Percentiles rank a stretch among this genome's conserved stretches.
phyloP scores from a whole-genome alignment of 2,329 filamentous ascomycete species.

The Diplodia corticola region DNA sequence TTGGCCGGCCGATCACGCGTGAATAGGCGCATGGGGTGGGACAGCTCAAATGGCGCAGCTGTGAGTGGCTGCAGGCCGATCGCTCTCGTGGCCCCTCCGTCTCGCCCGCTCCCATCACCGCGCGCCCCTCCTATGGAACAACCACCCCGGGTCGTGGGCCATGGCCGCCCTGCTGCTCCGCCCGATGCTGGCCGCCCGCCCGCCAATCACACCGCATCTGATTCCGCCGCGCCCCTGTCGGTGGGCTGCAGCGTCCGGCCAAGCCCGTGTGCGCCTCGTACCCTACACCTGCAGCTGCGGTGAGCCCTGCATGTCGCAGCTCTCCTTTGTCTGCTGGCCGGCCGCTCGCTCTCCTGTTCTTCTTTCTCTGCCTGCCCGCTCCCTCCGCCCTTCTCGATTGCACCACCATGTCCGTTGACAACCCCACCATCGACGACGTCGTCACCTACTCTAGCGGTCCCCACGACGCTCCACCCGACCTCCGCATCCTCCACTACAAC shows the following conservation, averaged over 20 bases:
- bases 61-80: background rate
- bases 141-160: background rate
- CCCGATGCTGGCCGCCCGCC: background rate
- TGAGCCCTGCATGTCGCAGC: conserved; percentile 14
- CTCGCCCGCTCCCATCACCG: background rate
- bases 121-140: background rate
- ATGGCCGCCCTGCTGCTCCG: conserved; percentile 6
- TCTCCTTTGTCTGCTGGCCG: conserved; percentile 12
- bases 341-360: background rate
- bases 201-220: conserved; percentile 4
- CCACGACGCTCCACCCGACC: conserved; percentile 59
- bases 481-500: conserved; percentile 88
- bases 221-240: conserved; percentile 4
- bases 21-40: too few relatives aligned
- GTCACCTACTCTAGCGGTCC: conserved; percentile 47
- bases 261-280: conserved; percentile 9
- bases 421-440: conserved; percentile 35
- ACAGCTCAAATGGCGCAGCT: background rate
- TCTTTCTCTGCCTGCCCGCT: background rate
- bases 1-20: too few relatives aligned
- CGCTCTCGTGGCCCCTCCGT: background rate
- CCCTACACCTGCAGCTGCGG: conserved; percentile 16
- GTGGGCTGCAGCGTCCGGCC: conserved; percentile 15
- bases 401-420: conserved; percentile 15
- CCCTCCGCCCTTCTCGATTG: background rate